Conservation (phyloP, 495 filamentous ascomycete species). For the Podospora pseudopauciseta region DNA sequence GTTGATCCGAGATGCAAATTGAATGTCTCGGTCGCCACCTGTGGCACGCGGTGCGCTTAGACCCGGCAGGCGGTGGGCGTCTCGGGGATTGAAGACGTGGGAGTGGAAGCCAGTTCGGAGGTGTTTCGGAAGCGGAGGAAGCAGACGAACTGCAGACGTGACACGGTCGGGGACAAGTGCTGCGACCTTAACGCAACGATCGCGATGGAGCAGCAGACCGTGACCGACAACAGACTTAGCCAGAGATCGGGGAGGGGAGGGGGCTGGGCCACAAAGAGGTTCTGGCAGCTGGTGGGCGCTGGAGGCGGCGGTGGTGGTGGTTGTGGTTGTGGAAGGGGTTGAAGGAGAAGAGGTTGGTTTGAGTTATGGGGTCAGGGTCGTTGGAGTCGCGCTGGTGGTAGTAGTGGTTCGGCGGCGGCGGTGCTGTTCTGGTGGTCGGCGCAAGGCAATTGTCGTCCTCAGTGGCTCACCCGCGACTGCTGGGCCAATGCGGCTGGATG, state of each 20-base stretch:
- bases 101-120: constrained; percentile 16
- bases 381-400: constrained; percentile 13
- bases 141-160: constrained; percentile 1
- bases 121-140: constrained; percentile 1
- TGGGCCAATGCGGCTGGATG: constrained; percentile 33
- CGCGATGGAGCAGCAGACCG: neutral
- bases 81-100: constrained; percentile 5
- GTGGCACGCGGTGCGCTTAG: constrained; percentile 30
- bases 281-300: neutral
- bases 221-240: neutral
- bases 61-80: constrained; percentile 22
- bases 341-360: no score
- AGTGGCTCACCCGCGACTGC: constrained; percentile 24
- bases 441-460: constrained; percentile 24
- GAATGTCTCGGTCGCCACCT: constrained; percentile 26
- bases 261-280: neutral
- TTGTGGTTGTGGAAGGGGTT: neutral
- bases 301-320: constrained; percentile 2
- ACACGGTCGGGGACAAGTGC: constrained; percentile 2
- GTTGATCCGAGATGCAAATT: constrained; percentile 3
- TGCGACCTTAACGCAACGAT: neutral
- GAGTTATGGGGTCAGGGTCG: neutral
- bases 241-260: neutral
- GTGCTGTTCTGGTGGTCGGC: neutral
- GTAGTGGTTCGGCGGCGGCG: constrained; percentile 7